Conservation (phyloP, 176 grass and related monocot genomes). For the Bromus sterilis region DNA sequence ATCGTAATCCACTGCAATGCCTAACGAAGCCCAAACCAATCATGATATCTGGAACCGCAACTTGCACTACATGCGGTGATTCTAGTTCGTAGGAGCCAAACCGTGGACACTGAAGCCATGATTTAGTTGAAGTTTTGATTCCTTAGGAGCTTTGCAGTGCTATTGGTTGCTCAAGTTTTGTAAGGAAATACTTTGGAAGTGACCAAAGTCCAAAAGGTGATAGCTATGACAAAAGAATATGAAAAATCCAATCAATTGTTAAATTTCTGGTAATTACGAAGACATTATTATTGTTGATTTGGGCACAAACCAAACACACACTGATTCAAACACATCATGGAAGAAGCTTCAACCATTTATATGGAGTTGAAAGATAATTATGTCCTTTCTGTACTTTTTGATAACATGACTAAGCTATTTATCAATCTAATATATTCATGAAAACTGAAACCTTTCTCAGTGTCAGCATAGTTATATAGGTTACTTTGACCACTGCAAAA, state of each 20-base stretch:
- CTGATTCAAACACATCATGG: not conserved
- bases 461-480: not conserved
- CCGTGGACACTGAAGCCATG: not conserved
- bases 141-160: not conserved
- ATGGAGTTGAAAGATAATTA: not conserved
- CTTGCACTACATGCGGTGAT: not conserved
- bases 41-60: not conserved
- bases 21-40: not conserved
- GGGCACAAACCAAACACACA: not conserved
- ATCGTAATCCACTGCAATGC: not conserved
- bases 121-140: not conserved
- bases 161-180: not conserved
- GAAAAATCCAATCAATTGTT: not conserved
- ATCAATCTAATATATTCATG: not conserved
- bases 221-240: not conserved
- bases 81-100: not conserved
- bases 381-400: not conserved
- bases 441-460: not conserved
- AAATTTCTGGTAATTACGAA: not conserved
- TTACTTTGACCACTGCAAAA: not conserved
- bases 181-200: not conserved
- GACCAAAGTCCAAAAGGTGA: not conserved
- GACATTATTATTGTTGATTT: not conserved
- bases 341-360: not conserved
- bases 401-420: not conserved